Percentiles rank a stretch among this genome's conserved stretches.
These are phyloP conservation scores for Suillus sp. DNA, from an alignment of 768 basidiomycete genomes.

Conservation along the genomic window DNA sequence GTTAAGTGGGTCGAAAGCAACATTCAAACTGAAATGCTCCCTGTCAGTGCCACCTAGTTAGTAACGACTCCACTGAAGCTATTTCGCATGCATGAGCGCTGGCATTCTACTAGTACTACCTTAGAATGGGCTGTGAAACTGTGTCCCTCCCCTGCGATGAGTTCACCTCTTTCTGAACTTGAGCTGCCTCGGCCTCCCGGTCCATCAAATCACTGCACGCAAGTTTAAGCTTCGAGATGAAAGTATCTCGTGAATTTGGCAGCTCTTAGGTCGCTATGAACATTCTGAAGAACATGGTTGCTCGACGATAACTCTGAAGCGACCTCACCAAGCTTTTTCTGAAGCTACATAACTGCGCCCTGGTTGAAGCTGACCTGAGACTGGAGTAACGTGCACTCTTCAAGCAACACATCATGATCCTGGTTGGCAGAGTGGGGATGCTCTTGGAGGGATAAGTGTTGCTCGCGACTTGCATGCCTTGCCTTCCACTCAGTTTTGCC, in stretches of 20 bases:
- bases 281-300: conserved; percentile 58
- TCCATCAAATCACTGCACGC: conserved; percentile 56
- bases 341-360: conserved; percentile 50
- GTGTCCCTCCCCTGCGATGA: conserved; percentile 55
- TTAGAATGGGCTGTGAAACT: no score
- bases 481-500: conserved; percentile 50
- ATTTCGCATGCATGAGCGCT: no score
- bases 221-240: conserved; percentile 63
- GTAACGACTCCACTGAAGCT: no score
- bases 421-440: conserved; percentile 46
- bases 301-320: conserved; percentile 54
- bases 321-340: conserved; percentile 61
- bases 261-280: conserved; percentile 65
- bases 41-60: no score
- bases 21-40: no score
- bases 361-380: conserved; percentile 48
- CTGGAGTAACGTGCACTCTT: conserved; percentile 54
- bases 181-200: conserved; percentile 48
- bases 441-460: conserved; percentile 40
- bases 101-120: no score
- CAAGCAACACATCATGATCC: conserved; percentile 48
- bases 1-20: no score
- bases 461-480: conserved; percentile 50
- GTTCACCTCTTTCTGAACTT: conserved; percentile 47
- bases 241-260: conserved; percentile 57